Evolutionary conservation across 1,139 yeast species (phyloP), one percentile per base, ranked within the genome.

Genomic region (Martiniozyma asiatica): DNA sequence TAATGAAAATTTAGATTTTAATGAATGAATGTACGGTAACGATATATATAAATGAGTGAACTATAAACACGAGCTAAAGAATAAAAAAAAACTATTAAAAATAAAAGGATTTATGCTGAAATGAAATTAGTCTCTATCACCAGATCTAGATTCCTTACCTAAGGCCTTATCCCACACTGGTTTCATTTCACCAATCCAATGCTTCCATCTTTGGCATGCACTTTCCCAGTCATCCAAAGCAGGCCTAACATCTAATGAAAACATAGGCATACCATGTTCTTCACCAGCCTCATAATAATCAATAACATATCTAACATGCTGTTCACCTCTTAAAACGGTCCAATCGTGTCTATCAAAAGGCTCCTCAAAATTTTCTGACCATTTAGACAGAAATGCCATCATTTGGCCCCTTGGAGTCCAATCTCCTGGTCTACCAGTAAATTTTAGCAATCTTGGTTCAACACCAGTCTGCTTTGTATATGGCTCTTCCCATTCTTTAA

Each of bases 321-420:
- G 45, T 81, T 87, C 68, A 8, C 33, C 34, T 44, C 99, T 67
- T 44, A 87, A 63, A 6, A 92, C 94, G 4, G 94, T 81, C 99
- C 99, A 92, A 56, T 92, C 99, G 48, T 92, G 99, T 53, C 98
- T 73, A 55, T 92, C 99, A 49, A 92, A 92, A 6, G 99, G 99
- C 5, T 93, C 82, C 37, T 78, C 78, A 1, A 76, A 59, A 37
- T 73, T 79, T 57, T 73, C 87, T 11, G 68, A 64, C 12, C 65
- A 59, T 41, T 69, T 66, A 6, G 92, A 79, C 38, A 89, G 53
- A 40, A 61, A 54, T 43, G 80, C 68, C 47, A 75, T 73, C 61
- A 73, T 57, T 39, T 68, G 63, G 0, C 98, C 98, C 33, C 94
- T 65, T n/a, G 98, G 99, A 2, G 89, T 71, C 42, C 80, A 49